These are phyloP conservation scores for Trichoderma oligosporum DNA, from an alignment of 2,329 filamentous ascomycete genomes.

Conservation along the genomic window DNA sequence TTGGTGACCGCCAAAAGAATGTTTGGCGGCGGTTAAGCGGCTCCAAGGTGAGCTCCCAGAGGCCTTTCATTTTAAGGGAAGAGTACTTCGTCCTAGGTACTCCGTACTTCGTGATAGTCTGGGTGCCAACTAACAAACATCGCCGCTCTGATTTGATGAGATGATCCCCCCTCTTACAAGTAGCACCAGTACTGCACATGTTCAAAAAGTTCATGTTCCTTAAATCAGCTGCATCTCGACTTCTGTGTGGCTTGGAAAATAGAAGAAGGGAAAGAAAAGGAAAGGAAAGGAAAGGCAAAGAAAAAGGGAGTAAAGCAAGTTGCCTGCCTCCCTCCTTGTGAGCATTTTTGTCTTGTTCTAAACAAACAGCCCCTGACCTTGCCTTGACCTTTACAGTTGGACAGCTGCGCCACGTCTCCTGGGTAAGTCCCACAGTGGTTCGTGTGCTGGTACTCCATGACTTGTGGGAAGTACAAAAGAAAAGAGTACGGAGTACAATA, in stretches of 20 bases:
- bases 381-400: not conserved
- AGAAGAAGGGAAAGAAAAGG: not conserved
- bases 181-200: not conserved
- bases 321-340: slow-evolving; percentile 3
- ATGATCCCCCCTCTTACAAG: not conserved
- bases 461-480: too few species aligned
- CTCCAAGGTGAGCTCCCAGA: not conserved
- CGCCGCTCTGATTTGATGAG: not conserved
- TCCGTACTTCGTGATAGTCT: not conserved
- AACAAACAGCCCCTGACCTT: slow-evolving; percentile 12
- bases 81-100: not conserved
- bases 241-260: not conserved
- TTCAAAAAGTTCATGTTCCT: slow-evolving; percentile 1
- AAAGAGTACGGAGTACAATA: too few species aligned
- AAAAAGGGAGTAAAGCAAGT: not conserved
- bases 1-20: slow-evolving; percentile 5
- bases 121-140: not conserved
- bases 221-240: not conserved
- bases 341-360: not conserved
- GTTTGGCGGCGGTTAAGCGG: slow-evolving; percentile 10
- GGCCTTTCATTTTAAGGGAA: slow-evolving; percentile 6
- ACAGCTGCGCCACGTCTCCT: slow-evolving; percentile 14
- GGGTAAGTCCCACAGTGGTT: not conserved
- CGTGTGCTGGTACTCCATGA: not conserved
- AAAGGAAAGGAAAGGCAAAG: not conserved